These are phyloP conservation scores for Apiotrichum laibachii DNA, from an alignment of 1,284 basidiomycete species.

Conservation along the genomic window DNA sequence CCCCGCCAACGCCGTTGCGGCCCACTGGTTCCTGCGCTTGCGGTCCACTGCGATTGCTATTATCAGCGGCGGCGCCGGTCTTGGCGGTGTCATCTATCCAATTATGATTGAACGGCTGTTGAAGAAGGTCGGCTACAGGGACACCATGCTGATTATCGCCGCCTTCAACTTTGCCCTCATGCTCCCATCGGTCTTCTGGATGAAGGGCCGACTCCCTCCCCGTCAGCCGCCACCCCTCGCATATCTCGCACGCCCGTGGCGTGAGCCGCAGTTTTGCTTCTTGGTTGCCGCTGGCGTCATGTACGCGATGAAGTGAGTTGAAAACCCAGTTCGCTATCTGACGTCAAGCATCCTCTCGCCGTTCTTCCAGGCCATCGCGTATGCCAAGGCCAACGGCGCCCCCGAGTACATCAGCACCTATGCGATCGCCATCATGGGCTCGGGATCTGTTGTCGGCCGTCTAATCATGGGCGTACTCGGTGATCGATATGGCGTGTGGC, in stretches of 20 bases:
- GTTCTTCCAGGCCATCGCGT: constrained; percentile 12
- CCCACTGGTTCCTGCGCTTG: constrained; percentile 44
- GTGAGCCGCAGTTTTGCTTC: constrained; percentile 13
- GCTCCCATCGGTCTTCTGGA: constrained; percentile 25
- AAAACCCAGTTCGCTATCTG: not conserved
- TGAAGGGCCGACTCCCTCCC: constrained; percentile 27
- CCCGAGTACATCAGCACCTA: not conserved
- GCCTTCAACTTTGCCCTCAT: constrained; percentile 25
- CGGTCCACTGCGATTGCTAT: constrained; percentile 41
- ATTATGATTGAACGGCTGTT: constrained; percentile 24
- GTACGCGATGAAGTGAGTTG: constrained; percentile 14
- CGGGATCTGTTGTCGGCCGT: constrained; percentile 15
- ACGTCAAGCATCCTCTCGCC: constrained; percentile 15
- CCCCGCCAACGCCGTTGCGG: constrained; percentile 40
- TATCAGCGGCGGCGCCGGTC: constrained; percentile 38
- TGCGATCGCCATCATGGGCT: constrained; percentile 9
- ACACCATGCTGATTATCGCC: constrained; percentile 27
- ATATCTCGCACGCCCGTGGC: constrained; percentile 15
- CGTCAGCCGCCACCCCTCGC: constrained; percentile 18
- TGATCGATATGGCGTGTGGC: constrained; percentile 17
- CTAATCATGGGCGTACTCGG: constrained; percentile 13
- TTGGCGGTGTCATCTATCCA: constrained; percentile 36
- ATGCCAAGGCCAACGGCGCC: constrained; percentile 8
- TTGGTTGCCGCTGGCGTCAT: constrained; percentile 11
- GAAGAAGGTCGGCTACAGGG: constrained; percentile 15